Evolutionary conservation across 1,284 basidiomycete genomes (phyloP).

Genomic region (Entoloma clypeatum): DNA sequence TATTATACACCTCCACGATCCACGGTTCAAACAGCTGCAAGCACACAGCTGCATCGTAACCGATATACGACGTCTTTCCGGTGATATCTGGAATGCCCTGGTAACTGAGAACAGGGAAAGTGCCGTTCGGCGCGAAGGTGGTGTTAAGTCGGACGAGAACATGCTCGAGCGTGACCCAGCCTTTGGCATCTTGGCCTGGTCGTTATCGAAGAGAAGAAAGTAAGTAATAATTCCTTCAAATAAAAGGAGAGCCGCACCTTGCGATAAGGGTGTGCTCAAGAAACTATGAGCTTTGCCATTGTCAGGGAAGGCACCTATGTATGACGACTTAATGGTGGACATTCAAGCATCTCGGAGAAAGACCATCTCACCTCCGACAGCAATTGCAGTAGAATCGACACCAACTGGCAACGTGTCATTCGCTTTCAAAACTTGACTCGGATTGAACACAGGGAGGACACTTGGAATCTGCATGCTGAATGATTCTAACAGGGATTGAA

Average conservation of each 20-base stretch:
- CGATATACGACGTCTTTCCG: constrained; percentile 30
- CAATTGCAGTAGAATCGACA: constrained; percentile 24
- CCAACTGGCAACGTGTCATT: constrained; percentile 24
- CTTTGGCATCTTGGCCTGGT: constrained; percentile 28
- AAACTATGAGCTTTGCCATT: constrained; percentile 36
- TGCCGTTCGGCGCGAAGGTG: constrained; percentile 33
- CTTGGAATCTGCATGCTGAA: constrained; percentile 30
- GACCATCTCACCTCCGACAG: constrained; percentile 20
- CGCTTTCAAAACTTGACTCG: constrained; percentile 15
- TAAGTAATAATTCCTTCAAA: not conserved
- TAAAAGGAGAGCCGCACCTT: constrained; percentile 22
- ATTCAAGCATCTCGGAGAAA: not conserved
- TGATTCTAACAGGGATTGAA: constrained; percentile 30
- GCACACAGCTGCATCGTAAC: constrained; percentile 40
- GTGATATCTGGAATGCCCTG: constrained; percentile 22
- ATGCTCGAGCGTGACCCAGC: constrained; percentile 36
- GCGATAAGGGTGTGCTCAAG: constrained; percentile 27
- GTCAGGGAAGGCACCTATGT: constrained; percentile 27
- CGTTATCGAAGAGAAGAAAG: not conserved
- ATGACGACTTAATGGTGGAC: not conserved
- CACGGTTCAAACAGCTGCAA: constrained; percentile 40
- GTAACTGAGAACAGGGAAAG: constrained; percentile 26
- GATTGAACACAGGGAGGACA: constrained; percentile 18
- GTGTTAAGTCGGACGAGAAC: constrained; percentile 38
- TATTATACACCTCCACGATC: constrained; percentile 39